Percentiles rank a stretch among this genome's conserved stretches.
These are phyloP conservation scores for Petunia secreta DNA, from an alignment of 257 asterid species.

Conservation along the genomic window DNA sequence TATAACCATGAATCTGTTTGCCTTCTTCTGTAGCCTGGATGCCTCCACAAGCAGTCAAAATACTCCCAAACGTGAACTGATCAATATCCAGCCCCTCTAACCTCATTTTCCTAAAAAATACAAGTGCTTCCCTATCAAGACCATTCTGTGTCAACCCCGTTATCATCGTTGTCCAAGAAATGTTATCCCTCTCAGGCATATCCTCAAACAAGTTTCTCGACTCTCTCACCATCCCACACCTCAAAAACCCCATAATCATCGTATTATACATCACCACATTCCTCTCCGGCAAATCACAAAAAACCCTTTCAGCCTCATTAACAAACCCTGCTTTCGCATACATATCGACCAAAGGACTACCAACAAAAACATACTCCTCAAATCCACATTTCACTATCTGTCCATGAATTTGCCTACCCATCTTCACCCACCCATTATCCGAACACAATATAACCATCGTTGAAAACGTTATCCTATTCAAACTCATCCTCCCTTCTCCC, in stretches of 20 bases:
- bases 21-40: conserved; percentile 65
- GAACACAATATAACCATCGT: conserved; percentile 61
- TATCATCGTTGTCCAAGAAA: conserved; percentile 91
- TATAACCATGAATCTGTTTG: conserved; percentile 75
- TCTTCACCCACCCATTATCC: conserved; percentile 61
- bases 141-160: conserved; percentile 74
- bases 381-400: conserved; percentile 80
- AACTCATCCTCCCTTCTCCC: conserved; percentile 51
- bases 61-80: conserved; percentile 88
- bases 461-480: conserved; percentile 78
- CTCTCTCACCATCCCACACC: conserved; percentile 48
- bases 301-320: conserved; percentile 55
- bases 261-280: conserved; percentile 47
- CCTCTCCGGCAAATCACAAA: conserved; percentile 51
- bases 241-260: conserved; percentile 44
- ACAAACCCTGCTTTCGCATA: conserved; percentile 73
- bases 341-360: conserved; percentile 87
- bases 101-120: conserved; percentile 64
- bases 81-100: conserved; percentile 58
- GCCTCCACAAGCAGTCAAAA: conserved; percentile 83
- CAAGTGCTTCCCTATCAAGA: conserved; percentile 56
- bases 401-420: conserved; percentile 80
- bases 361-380: conserved; percentile 65
- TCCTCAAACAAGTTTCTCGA: conserved; percentile 49
- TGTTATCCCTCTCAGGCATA: conserved; percentile 75